A percentile compares a stretch with the other conserved stretches of the same genome.
Conservation (phyloP, 75 land plant genomes). For the Larix kaempferi region DNA sequence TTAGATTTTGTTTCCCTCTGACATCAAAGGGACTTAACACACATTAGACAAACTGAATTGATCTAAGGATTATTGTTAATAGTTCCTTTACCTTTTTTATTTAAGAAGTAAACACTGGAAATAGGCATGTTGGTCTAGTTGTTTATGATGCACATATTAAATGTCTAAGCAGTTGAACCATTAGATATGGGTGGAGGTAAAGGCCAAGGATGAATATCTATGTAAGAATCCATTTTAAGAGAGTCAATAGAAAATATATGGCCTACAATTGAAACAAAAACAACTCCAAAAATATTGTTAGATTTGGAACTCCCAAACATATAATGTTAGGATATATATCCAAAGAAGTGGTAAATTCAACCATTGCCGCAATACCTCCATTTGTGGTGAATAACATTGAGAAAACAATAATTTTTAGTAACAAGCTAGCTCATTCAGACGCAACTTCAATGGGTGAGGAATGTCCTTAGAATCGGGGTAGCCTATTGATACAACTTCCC, state of each 20-base stretch:
- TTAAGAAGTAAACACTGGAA: not conserved
- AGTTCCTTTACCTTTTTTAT: too few relatives aligned
- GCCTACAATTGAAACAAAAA: not conserved
- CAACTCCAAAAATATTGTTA: not conserved
- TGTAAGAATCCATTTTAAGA: not conserved
- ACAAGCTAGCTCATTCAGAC: not conserved
- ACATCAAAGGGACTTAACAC: too few relatives aligned
- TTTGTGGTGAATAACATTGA: not conserved
- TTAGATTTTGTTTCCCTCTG: too few relatives aligned
- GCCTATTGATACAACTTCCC: not conserved
- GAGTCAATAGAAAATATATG: not conserved
- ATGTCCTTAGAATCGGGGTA: not conserved
- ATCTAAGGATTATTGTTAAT: too few relatives aligned
- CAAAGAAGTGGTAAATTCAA: not conserved
- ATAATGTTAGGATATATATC: not conserved
- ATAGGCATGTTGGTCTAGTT: not conserved
- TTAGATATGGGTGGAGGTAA: conserved; percentile 1
- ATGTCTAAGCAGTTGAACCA: not conserved
- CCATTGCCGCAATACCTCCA: not conserved
- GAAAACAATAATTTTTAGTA: not conserved
- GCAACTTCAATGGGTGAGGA: not conserved
- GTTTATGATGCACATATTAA: not conserved
- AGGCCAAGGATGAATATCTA: not conserved
- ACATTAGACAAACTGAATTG: too few relatives aligned
- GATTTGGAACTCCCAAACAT: not conserved